These are phyloP conservation scores for Backusella tarrabulga DNA, from an alignment of 192 early-diverging fungal species.

Conservation along the genomic window DNA sequence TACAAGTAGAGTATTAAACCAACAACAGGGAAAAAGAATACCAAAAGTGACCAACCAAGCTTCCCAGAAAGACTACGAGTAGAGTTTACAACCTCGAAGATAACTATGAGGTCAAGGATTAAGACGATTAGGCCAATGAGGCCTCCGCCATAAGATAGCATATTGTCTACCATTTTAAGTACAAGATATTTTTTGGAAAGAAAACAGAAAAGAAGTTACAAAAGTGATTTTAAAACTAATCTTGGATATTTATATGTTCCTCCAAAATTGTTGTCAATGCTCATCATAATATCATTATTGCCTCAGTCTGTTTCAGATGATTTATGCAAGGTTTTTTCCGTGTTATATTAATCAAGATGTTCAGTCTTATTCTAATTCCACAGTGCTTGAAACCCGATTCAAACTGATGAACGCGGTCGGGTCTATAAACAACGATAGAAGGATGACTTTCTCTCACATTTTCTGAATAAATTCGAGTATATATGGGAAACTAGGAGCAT, in stretches of 20 bases:
- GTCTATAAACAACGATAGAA: too few relatives aligned
- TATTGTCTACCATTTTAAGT: slow-evolving; percentile 15
- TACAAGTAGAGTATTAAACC: slow-evolving; percentile 62
- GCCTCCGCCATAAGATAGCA: slow-evolving; percentile 35
- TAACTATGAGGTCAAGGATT: slow-evolving; percentile 57
- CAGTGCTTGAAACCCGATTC: too few relatives aligned
- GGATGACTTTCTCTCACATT: too few relatives aligned
- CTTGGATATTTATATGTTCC: neutral
- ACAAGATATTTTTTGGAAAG: neutral
- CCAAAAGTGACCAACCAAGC: slow-evolving; percentile 54
- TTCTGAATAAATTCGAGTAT: too few relatives aligned
- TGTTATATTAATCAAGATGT: neutral
- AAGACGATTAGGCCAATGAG: slow-evolving; percentile 42
- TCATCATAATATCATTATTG: neutral
- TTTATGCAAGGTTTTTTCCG: neutral
- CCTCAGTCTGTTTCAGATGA: neutral
- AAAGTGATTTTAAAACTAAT: neutral
- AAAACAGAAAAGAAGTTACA: neutral
- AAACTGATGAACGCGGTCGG: too few relatives aligned
- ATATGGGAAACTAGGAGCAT: too few relatives aligned
- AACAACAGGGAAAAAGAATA: slow-evolving; percentile 61
- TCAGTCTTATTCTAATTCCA: neutral
- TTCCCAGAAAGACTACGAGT: slow-evolving; percentile 44
- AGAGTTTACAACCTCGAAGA: slow-evolving; percentile 57
- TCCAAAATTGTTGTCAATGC: neutral